Base-by-base conservation (phyloP, 2,329 filamentous ascomycete species). In the Fusarium nodosum region DNA sequence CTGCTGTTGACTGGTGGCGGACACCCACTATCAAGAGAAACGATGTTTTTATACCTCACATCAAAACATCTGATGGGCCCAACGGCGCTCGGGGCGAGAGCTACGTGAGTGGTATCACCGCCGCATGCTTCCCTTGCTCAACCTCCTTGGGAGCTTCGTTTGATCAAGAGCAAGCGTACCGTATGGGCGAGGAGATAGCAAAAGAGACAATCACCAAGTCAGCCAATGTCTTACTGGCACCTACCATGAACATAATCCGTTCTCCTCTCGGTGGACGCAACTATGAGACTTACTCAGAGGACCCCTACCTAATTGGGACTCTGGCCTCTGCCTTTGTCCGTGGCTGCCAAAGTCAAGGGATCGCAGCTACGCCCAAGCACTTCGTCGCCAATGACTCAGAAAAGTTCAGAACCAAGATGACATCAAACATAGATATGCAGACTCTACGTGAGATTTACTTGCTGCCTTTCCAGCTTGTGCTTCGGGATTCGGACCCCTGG, bases 201-300 rank as follows among this genome's bases (percentile, higher is more conserved):
- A 60, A 22, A 39, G 59, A 62, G 16, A 53, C 59, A 1, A 46
- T 34, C 2, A 62, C 56, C 13, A 62, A 62, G 2, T 60, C 59
- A 1, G 59, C 59, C 0, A 62, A 62, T 53, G 59, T 60, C 7
- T 46, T 62, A 2, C 28, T 62, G 1, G 59, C 56, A 0, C 59
- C 59, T 0, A 62, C 59, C 2, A 60, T 62, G 45, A 62, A 62
- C 2, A 52, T 62, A 11, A 62, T 62, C 4, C 24, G 59, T 4
- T 62, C 59, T 3, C 59, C 59, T 3, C 56, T 62, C 1, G 59
- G 59, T 7, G 59, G 59, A 2, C 13, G 59, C 0, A 62, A 60
- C 20, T 62, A 62, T 7, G 59, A 62, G 56, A 62, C 59, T 1
- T 62, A 60, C 28, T 60, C 56, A 3, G 59, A 62, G 4, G 59